A percentile compares a stretch with the other conserved stretches of the same genome.
Evolutionary conservation across 345 rosid species (phyloP).

Genomic region (Schrenkiella parvula): DNA sequence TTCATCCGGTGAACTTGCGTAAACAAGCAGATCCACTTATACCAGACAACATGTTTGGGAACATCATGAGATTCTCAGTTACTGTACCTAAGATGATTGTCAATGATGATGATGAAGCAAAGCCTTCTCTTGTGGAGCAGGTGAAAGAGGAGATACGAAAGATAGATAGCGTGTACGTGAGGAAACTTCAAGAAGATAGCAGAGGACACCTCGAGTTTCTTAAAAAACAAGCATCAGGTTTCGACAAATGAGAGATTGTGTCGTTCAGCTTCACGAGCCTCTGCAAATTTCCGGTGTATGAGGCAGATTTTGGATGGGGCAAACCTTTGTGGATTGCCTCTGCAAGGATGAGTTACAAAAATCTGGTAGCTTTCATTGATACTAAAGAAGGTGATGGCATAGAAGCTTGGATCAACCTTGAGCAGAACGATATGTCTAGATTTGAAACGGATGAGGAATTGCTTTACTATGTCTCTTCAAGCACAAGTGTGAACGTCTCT

Average conservation of each 20-base stretch:
- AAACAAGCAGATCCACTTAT: conserved; percentile 27
- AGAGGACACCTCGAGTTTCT: conserved; percentile 22
- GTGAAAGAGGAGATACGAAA: conserved; percentile 30
- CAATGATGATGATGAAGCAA: conserved; percentile 1
- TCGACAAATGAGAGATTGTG: conserved; percentile 24
- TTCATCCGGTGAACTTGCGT: conserved; percentile 43
- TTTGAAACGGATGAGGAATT: conserved; percentile 19
- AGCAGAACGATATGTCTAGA: conserved; percentile 20
- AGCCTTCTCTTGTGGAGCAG: conserved; percentile 12
- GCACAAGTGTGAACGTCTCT: conserved; percentile 10
- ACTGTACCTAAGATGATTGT: background rate
- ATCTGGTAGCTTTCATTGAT: conserved; percentile 8
- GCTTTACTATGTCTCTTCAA: conserved; percentile 12
- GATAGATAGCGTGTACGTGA: conserved; percentile 29
- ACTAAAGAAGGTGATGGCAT: conserved; percentile 21
- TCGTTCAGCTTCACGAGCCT: conserved; percentile 24
- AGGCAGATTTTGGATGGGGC: conserved; percentile 29
- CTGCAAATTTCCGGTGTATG: conserved; percentile 18
- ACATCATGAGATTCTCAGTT: conserved; percentile 7
- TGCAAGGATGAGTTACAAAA: conserved; percentile 17
- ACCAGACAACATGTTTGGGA: conserved; percentile 41
- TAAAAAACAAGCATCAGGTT: conserved; percentile 8
- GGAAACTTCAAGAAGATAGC: conserved; percentile 29
- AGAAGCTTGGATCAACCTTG: conserved; percentile 25
- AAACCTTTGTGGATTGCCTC: conserved; percentile 24